Evolutionary conservation across 2,329 filamentous ascomycete species (phyloP).

Genomic region (Zasmidium angulare): DNA sequence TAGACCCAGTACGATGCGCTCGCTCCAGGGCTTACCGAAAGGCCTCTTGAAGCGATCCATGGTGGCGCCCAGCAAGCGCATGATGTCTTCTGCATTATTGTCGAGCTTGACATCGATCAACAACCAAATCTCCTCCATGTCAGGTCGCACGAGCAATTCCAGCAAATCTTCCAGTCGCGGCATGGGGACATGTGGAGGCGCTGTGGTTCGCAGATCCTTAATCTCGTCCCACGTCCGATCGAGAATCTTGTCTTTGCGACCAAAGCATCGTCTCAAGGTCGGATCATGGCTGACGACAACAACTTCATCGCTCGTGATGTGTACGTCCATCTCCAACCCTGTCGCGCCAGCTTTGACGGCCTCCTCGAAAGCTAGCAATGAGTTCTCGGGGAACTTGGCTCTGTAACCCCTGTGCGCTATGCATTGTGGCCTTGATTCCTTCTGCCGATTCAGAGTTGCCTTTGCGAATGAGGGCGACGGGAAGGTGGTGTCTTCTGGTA

Average conservation of each 20-base stretch:
- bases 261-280: conserved; percentile 78
- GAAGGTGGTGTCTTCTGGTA: conserved; percentile 26
- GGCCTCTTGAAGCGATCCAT: conserved; percentile 43
- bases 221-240: conserved; percentile 78
- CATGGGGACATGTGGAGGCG: conserved; percentile 69
- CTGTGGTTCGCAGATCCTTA: conserved; percentile 64
- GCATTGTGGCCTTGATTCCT: conserved; percentile 59
- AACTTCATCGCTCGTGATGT: conserved; percentile 76
- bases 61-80: conserved; percentile 65
- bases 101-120: conserved; percentile 86
- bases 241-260: conserved; percentile 66
- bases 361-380: conserved; percentile 72
- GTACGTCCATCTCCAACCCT: conserved; percentile 85
- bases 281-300: conserved; percentile 73
- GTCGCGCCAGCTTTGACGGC: conserved; percentile 74
- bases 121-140: conserved; percentile 70
- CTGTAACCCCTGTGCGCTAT: conserved; percentile 82
- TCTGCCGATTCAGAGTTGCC: conserved; percentile 23
- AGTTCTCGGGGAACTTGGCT: conserved; percentile 78
- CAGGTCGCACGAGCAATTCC: conserved; percentile 65
- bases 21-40: conserved; percentile 59
- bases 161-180: conserved; percentile 73
- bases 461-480: conserved; percentile 24
- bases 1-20: conserved; percentile 74
- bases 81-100: conserved; percentile 68